phyloP scores from a whole-genome alignment of 768 basidiomycete species.

The Leccinellum albellum region DNA sequence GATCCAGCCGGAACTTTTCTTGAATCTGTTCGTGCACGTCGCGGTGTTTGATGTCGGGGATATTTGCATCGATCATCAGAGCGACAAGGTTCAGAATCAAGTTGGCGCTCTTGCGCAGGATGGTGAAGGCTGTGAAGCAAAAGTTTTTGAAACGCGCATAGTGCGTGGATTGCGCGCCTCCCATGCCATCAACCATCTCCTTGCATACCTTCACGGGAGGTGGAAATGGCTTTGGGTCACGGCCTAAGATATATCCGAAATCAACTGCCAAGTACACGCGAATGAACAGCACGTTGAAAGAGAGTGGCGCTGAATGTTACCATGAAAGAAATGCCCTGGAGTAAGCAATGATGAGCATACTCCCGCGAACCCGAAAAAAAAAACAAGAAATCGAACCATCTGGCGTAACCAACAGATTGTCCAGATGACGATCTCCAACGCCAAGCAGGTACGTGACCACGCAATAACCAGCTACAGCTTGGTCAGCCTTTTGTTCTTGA shows the following conservation, averaged over 20 bases:
- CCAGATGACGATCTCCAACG: constrained; percentile 94
- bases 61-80: constrained; percentile 96
- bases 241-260: constrained; percentile 96
- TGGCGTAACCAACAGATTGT: constrained; percentile 88
- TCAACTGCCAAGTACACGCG: constrained; percentile 57
- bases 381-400: constrained; percentile 56
- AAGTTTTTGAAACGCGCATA: constrained; percentile 95
- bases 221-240: constrained; percentile 96
- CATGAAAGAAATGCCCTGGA: constrained; percentile 92
- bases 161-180: constrained; percentile 93
- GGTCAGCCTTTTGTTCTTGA: constrained; percentile 11
- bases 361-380: background rate
- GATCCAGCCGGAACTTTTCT: constrained; percentile 92
- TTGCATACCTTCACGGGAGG: constrained; percentile 98
- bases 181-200: constrained; percentile 99
- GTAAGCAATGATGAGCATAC: background rate
- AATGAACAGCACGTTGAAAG: constrained; percentile 6
- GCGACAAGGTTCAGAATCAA: constrained; percentile 94
- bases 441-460: constrained; percentile 95
- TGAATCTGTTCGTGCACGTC: constrained; percentile 88
- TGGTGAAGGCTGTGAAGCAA: constrained; percentile 97
- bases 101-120: constrained; percentile 94
- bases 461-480: constrained; percentile 83
- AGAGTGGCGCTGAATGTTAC: constrained; percentile 37
- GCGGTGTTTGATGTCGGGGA: constrained; percentile 93